Percentiles rank a stretch among this genome's conserved stretches.
Evolutionary conservation across 805 yeast species (phyloP).

Genomic region (Saturnispora sekii): DNA sequence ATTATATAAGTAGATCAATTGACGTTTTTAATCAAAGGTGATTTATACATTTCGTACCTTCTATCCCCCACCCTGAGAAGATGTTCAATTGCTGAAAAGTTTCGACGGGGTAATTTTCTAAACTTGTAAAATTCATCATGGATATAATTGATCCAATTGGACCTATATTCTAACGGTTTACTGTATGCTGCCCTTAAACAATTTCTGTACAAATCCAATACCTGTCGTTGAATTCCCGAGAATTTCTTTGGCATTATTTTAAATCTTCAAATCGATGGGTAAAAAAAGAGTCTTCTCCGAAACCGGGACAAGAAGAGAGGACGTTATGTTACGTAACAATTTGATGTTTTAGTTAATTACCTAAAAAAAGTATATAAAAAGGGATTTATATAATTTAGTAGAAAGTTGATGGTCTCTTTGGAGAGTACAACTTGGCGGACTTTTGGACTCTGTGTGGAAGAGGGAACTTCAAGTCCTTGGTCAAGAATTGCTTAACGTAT

Average conservation of each 20-base stretch:
- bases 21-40: conserved; percentile 64
- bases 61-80: conserved; percentile 67
- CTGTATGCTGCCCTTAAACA: conserved; percentile 36
- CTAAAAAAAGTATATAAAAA: conserved; percentile 9
- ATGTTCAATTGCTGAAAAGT: conserved; percentile 80
- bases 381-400: conserved; percentile 44
- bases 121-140: conserved; percentile 54
- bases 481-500: conserved; percentile 93
- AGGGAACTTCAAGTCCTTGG: conserved; percentile 98
- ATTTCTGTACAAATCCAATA: conserved; percentile 37
- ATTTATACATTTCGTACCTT: conserved; percentile 61
- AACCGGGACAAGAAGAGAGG: not conserved
- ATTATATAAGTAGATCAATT: conserved; percentile 14
- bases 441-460: conserved; percentile 98
- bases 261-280: not conserved
- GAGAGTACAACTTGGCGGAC: conserved; percentile 77
- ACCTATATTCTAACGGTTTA: conserved; percentile 33
- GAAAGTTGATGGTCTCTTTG: conserved; percentile 95
- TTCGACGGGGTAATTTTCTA: conserved; percentile 54
- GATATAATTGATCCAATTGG: conserved; percentile 26
- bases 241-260: conserved; percentile 15
- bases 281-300: not conserved
- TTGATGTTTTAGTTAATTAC: conserved; percentile 1
- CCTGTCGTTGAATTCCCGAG: conserved; percentile 46
- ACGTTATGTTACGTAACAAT: not conserved